Base-by-base conservation (phyloP, 352 stramenopile species). In the Globisporangium camurandrum region DNA sequence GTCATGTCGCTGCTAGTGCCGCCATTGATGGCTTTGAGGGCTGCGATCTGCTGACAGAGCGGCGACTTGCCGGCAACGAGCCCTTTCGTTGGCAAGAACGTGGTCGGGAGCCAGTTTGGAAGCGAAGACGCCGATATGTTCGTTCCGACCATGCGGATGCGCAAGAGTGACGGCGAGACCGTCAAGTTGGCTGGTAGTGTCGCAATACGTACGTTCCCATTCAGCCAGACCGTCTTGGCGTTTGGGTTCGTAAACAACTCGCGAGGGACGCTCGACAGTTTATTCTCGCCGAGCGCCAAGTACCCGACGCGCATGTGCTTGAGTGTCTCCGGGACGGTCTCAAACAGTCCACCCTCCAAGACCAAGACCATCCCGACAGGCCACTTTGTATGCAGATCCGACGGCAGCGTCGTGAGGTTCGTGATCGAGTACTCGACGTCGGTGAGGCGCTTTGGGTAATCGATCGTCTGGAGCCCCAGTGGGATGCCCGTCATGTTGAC, bases 391-490 rank as follows among this genome's bases (percentile, higher is more conserved):
- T 49, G 49, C 2, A 55, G 37, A 41, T 55, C 49, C 2, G 22
- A 24, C 19, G 49, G 49, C 16, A 55, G 22, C 4, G 49, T 55
- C 3, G 49, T 55, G 14, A 55, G 17, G 40, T 55, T 55, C 4
- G 49, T 55, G 1, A 26, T 23, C 3, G 38, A 55, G 20, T 48
- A 55, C 26, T 55, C 49, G 26, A 55, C 37, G 20, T 55, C 49
- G 1, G 49, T 55, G 19, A 55, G 37, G 16, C 36, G 48, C 23
- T 51, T 43, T 16, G 59, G 55, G 31, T 60, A 67, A 14, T 67
- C 50, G 12, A 14, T 16, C 1, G 38, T 26, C 27, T 36, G 45
- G 11, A 67, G 24, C 0, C 59, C 59, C 1, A 38, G 33, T 6
- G 59, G 59, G 2, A 63, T 26, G 11, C 48, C 30, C 12, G 46